Base-by-base conservation (phyloP, 2,329 filamentous ascomycete species). In the Nemania sp. region DNA sequence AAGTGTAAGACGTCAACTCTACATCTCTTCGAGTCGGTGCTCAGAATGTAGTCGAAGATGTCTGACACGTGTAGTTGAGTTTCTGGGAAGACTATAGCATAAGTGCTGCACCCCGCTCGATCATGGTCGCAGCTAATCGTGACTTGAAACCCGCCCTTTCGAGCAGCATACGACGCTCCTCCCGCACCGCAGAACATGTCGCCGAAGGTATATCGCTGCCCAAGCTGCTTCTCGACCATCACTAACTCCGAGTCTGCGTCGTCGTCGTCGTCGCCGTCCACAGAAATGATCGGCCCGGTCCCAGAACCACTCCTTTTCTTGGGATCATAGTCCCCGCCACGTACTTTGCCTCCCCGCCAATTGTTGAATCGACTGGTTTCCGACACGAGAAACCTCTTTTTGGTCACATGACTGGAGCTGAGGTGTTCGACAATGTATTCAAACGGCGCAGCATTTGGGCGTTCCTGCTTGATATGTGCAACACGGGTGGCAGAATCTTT, bases 1-100 rank as follows among this genome's bases (percentile, higher is more conserved):
- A 91, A 70, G 59, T 95, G 90, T 0, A 90, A 72, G 1, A 93
- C 73, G 61, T 94, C 89, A 0, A 86, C 80, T 3, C 74, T 73
- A 7, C n/a, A n/a, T n/a, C 77, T 59, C 2, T 69, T 65, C 0
- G 70, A 60, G 0, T 61, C 40, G 5, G 64, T 54, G 1, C 31
- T 26, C 8, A 63, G 64, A 23, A 84, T 72, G 45, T 87, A 84
- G 2, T 79, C 68, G 28, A 77, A 72, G 0, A 81, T 70, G 0
- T 78, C 71, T 55, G 73, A 72, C 5, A 77, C 62, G 40, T 80
- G 78, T 0, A 88, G 73, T 0, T 75, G 67, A 0, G 75, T 70
- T 0, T 75, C 67, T 0, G 74, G 73, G 57, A 89, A 90, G 60
- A 90, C 90, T 0, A 67, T 52, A 0, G 69, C 54, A 47, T 89